phyloP scores from a whole-genome alignment of 345 rosid genomes.

The Fremontodendron californicum region DNA sequence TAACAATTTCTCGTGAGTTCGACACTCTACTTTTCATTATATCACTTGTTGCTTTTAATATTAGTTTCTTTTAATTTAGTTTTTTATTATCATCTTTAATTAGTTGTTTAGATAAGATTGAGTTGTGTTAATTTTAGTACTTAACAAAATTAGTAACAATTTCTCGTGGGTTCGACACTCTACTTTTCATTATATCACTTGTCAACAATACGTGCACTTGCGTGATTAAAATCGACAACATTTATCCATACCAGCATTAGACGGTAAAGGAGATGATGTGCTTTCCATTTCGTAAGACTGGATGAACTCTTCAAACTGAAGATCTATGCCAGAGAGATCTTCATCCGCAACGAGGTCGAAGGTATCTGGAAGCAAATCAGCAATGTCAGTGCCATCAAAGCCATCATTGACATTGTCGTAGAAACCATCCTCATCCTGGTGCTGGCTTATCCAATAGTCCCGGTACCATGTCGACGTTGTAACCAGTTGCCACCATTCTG shows the following conservation, averaged over 20 bases:
- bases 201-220: too few species aligned
- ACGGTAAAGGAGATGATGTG: conserved; percentile 2
- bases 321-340: conserved; percentile 29
- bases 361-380: conserved; percentile 41
- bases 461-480: conserved; percentile 36
- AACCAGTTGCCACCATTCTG: conserved; percentile 51
- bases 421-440: conserved; percentile 29
- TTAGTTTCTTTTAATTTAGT: too few species aligned
- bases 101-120: too few species aligned
- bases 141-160: too few species aligned
- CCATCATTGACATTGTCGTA: conserved; percentile 11
- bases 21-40: too few species aligned
- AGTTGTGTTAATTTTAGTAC: too few species aligned
- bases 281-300: conserved; percentile 25
- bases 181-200: too few species aligned
- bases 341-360: conserved; percentile 40
- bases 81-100: too few species aligned
- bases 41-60: too few species aligned
- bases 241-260: conserved; percentile 1
- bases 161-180: too few species aligned
- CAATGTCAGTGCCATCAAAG: conserved; percentile 5
- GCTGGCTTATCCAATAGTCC: conserved; percentile 36
- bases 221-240: too few species aligned
- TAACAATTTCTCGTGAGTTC: too few species aligned
- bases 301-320: conserved; percentile 40